Evolutionary conservation across 805 yeast genomes (phyloP).

Genomic region (Myxozyma udenii): DNA sequence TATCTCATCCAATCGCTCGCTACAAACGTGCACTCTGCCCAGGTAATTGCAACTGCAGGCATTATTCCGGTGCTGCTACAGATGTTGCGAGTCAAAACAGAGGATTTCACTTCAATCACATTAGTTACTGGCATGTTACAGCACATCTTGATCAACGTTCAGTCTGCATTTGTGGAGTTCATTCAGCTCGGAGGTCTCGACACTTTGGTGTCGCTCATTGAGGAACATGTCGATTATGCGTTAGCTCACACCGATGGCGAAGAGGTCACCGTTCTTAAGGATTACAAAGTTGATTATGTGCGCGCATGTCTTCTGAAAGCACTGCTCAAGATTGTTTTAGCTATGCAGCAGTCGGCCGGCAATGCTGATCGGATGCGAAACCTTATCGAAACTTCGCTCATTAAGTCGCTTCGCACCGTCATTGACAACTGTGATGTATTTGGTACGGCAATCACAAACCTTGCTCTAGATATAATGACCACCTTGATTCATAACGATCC

Average conservation of each 20-base stretch:
- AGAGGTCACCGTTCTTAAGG: slow-evolving; percentile 27
- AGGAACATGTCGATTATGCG: slow-evolving; percentile 53
- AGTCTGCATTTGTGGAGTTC: slow-evolving; percentile 54
- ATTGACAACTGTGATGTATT: slow-evolving; percentile 55
- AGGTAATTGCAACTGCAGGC: slow-evolving; percentile 69
- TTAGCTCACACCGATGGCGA: slow-evolving; percentile 12
- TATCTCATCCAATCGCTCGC: slow-evolving; percentile 61
- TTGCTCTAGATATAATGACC: slow-evolving; percentile 61
- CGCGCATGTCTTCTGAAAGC: slow-evolving; percentile 49
- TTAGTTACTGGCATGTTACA: slow-evolving; percentile 62
- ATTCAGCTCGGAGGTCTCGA: slow-evolving; percentile 65
- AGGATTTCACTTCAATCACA: slow-evolving; percentile 54
- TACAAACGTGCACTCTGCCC: slow-evolving; percentile 39
- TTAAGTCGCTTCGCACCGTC: slow-evolving; percentile 58
- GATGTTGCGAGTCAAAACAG: slow-evolving; percentile 50
- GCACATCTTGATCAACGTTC: slow-evolving; percentile 40
- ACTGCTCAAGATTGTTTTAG: slow-evolving; percentile 59
- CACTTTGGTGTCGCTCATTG: slow-evolving; percentile 56
- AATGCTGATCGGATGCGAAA: slow-evolving; percentile 78
- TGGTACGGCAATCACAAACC: slow-evolving; percentile 63
- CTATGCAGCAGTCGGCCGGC: slow-evolving; percentile 65
- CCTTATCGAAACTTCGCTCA: slow-evolving; percentile 78
- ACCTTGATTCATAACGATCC: slow-evolving; percentile 85
- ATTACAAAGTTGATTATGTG: slow-evolving; percentile 33
- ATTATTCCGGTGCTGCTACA: slow-evolving; percentile 62